A percentile compares a stretch with the other conserved stretches of the same genome.
These are phyloP conservation scores for Geosmithia flava DNA, from an alignment of 2,329 filamentous ascomycete genomes.

Conservation along the genomic window DNA sequence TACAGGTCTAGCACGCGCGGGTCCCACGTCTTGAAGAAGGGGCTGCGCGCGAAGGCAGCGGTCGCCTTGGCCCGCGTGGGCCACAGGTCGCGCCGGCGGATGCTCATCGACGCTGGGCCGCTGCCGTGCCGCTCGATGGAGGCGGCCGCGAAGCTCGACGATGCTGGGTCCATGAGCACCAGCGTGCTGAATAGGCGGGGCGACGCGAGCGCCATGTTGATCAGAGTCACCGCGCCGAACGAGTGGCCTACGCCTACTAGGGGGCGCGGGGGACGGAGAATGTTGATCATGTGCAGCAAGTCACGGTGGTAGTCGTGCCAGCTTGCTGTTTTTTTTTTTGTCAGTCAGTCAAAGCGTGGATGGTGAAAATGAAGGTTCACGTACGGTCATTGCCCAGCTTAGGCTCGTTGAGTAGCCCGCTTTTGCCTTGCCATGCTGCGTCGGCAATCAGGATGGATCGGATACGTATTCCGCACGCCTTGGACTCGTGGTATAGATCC, in stretches of 20 bases:
- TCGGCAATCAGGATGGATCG: slow-evolving; percentile 84
- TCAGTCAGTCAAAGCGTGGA: slow-evolving; percentile 1
- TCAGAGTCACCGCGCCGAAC: slow-evolving; percentile 67
- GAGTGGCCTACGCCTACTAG: slow-evolving; percentile 81
- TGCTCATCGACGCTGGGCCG: slow-evolving; percentile 46
- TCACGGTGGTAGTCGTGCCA: slow-evolving; percentile 84
- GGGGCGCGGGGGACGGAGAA: slow-evolving; percentile 68
- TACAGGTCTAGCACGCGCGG: slow-evolving; percentile 54
- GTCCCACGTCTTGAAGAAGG: slow-evolving; percentile 77
- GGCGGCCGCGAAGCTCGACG: slow-evolving; percentile 35
- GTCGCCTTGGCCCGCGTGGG: slow-evolving; percentile 59
- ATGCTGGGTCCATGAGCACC: slow-evolving; percentile 75
- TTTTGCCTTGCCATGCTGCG: slow-evolving; percentile 73
- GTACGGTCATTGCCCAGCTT: slow-evolving; percentile 73
- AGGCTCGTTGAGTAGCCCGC: slow-evolving; percentile 63
- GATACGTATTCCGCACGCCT: slow-evolving; percentile 52
- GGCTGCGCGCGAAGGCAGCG: slow-evolving; percentile 47
- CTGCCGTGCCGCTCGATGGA: slow-evolving; percentile 17
- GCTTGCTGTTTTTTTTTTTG: slow-evolving; percentile 47
- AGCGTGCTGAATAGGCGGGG: slow-evolving; percentile 68
- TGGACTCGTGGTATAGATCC: slow-evolving; percentile 52
- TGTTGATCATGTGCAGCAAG: slow-evolving; percentile 73
- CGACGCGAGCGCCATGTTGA: slow-evolving; percentile 62
- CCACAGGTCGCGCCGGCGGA: slow-evolving; percentile 69
- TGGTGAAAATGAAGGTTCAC: slow-evolving; percentile 13